A percentile compares a stretch with the other conserved stretches of the same genome.
phyloP scores from a whole-genome alignment of 768 basidiomycete genomes.

The Amanita pallidorosea region DNA sequence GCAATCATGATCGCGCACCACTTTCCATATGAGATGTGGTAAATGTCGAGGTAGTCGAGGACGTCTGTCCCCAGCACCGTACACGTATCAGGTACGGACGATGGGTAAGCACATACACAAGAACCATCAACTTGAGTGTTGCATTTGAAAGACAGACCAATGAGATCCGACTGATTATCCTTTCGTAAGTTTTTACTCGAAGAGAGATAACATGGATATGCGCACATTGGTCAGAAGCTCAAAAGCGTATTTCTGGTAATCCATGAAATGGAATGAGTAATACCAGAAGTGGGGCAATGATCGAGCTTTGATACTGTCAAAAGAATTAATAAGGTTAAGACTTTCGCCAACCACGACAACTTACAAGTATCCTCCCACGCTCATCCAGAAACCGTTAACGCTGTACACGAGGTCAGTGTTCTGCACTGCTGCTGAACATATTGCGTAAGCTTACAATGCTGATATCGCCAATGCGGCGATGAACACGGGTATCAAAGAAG shows the following conservation, averaged over 20 bases:
- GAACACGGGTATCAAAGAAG: constrained; percentile 43
- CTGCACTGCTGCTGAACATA: constrained; percentile 11
- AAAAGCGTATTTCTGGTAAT: constrained; percentile 38
- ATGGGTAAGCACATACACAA: constrained; percentile 41
- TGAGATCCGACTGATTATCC: neutral
- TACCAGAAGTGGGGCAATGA: constrained; percentile 50
- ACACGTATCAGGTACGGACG: constrained; percentile 30
- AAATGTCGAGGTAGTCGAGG: constrained; percentile 34
- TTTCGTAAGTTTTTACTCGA: neutral
- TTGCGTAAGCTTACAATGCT: constrained; percentile 19
- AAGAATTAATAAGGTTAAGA: neutral
- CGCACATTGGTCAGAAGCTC: constrained; percentile 24
- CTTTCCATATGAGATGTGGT: constrained; percentile 28
- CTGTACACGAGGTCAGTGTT: constrained; percentile 10
- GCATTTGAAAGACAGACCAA: neutral
- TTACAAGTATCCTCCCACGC: constrained; percentile 36
- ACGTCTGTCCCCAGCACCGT: constrained; percentile 42
- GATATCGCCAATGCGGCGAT: constrained; percentile 48
- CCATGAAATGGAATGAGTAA: constrained; percentile 45
- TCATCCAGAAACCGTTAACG: constrained; percentile 51
- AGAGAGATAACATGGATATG: constrained; percentile 25
- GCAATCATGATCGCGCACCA: constrained; percentile 34
- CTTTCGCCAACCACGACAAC: constrained; percentile 7
- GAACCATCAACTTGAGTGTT: constrained; percentile 17
- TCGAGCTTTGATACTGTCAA: constrained; percentile 36